Conservation (phyloP, 2,329 filamentous ascomycete genomes). For the Mariannaea sp. region DNA sequence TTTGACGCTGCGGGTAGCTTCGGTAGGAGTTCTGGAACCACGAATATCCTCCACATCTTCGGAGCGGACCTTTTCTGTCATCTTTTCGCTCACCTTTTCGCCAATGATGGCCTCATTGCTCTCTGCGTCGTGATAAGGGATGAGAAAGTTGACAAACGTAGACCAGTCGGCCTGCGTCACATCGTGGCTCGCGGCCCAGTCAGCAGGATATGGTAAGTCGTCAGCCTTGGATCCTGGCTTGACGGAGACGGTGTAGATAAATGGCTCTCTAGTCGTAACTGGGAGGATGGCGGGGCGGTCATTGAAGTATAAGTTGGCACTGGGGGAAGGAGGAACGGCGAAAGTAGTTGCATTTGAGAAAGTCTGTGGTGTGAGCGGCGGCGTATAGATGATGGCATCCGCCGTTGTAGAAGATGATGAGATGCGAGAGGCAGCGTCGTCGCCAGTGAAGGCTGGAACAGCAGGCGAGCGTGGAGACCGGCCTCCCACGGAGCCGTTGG, state of each 20-base stretch:
- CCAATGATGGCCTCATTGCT: slow-evolving; percentile 55
- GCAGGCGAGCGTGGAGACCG: slow-evolving; percentile 26
- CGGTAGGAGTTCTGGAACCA: slow-evolving; percentile 33
- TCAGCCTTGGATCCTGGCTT: slow-evolving; percentile 44
- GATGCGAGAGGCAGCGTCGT: slow-evolving; percentile 45
- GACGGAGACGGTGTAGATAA: slow-evolving; percentile 45
- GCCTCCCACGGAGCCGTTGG: slow-evolving; percentile 43
- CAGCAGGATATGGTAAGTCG: slow-evolving; percentile 50
- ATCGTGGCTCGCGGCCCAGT: slow-evolving; percentile 48
- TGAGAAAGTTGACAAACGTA: slow-evolving; percentile 61
- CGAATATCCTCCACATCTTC: slow-evolving; percentile 43
- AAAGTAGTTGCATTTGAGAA: slow-evolving; percentile 24
- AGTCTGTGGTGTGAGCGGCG: slow-evolving; percentile 53
- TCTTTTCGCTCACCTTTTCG: slow-evolving; percentile 53
- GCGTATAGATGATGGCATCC: slow-evolving; percentile 56
- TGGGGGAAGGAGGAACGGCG: slow-evolving; percentile 28
- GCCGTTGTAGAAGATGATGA: slow-evolving; percentile 48
- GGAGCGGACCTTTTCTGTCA: slow-evolving; percentile 54
- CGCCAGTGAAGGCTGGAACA: slow-evolving; percentile 38
- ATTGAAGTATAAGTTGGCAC: slow-evolving; percentile 50
- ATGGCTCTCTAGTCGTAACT: slow-evolving; percentile 26
- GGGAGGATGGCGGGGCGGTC: slow-evolving; percentile 46
- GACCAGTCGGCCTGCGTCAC: slow-evolving; percentile 60
- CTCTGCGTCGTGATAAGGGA: slow-evolving; percentile 53
- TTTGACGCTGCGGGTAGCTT: slow-evolving; percentile 7